Conservation (phyloP, 139 green algal genomes). For the Haematococcus lacustris region DNA sequence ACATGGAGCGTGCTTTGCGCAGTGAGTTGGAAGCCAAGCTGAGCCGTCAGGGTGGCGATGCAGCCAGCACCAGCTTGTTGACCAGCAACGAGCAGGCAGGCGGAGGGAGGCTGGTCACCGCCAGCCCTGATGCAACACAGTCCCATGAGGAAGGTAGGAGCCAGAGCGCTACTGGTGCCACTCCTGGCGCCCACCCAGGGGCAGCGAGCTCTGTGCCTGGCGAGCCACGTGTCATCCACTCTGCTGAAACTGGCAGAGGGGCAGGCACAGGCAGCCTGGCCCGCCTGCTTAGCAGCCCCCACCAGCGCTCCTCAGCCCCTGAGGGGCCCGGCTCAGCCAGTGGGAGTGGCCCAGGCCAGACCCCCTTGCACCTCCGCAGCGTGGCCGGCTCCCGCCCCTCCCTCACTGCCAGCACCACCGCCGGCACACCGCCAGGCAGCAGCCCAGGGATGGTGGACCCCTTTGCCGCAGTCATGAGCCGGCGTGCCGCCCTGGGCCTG, state of each 20-base stretch:
- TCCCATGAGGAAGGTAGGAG: not conserved
- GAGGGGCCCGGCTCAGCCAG: not conserved
- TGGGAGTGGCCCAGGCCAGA: not conserved
- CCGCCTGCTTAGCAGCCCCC: not conserved
- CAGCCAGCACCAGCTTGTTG: not conserved
- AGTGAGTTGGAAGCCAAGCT: slow-evolving; percentile 2
- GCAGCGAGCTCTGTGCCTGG: no score
- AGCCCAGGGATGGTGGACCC: not conserved
- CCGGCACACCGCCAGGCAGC: not conserved
- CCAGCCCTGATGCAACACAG: not conserved
- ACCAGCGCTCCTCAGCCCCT: not conserved
- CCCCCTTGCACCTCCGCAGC: no score
- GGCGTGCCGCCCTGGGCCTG: not conserved
- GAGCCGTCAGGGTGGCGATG: not conserved
- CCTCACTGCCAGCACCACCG: not conserved
- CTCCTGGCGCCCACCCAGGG: no score
- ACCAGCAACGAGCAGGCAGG: not conserved
- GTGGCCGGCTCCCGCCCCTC: no score
- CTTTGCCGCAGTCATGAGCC: slow-evolving; percentile 4
- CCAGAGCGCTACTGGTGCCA: not conserved
- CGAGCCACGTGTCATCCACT: no score
- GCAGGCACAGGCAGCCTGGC: no score
- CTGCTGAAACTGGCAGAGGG: no score
- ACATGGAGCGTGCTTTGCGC: slow-evolving; percentile 3
- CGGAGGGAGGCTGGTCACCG: not conserved